phyloP scores from a whole-genome alignment of 2,329 filamentous ascomycete species.

The Sporothrix globosa region DNA sequence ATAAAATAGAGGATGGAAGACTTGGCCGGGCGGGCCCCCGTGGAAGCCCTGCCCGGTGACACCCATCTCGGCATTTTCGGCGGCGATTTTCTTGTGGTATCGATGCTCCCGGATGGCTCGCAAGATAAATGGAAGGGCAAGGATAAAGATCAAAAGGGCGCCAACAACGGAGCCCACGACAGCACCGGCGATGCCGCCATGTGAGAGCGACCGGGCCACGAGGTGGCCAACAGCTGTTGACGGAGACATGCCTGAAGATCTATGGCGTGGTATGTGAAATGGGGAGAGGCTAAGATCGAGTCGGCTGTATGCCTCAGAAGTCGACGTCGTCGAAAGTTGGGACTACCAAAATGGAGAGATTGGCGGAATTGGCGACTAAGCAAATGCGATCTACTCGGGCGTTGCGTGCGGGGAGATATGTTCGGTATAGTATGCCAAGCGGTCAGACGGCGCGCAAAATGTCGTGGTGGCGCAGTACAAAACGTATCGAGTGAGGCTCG shows the following conservation, averaged over 20 bases:
- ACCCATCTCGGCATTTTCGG: constrained; percentile 42
- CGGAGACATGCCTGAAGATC: constrained; percentile 30
- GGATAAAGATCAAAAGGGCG: constrained; percentile 41
- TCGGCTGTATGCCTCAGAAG: background rate
- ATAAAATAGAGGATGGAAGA: constrained; percentile 5
- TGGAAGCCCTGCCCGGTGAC: constrained; percentile 36
- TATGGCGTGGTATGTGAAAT: constrained; percentile 1
- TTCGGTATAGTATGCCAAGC: constrained; percentile 15
- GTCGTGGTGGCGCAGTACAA: constrained; percentile 4
- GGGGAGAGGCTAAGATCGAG: background rate
- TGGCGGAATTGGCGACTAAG: background rate
- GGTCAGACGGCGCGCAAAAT: background rate
- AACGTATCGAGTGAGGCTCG: background rate
- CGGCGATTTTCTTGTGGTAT: constrained; percentile 34
- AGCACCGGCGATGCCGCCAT: constrained; percentile 44
- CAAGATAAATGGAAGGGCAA: constrained; percentile 43
- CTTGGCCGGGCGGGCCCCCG: constrained; percentile 22
- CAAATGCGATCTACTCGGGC: constrained; percentile 10
- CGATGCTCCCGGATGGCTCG: constrained; percentile 39
- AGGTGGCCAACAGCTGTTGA: constrained; percentile 25
- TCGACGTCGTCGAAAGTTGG: background rate
- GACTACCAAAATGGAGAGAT: background rate
- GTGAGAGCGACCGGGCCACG: constrained; percentile 37
- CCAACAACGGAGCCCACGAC: constrained; percentile 43
- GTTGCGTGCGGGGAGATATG: constrained; percentile 4